A percentile compares a stretch with the other conserved stretches of the same genome.
These are phyloP conservation scores for Boletus subcaerulescens DNA, from an alignment of 768 basidiomycete species.

Conservation along the genomic window DNA sequence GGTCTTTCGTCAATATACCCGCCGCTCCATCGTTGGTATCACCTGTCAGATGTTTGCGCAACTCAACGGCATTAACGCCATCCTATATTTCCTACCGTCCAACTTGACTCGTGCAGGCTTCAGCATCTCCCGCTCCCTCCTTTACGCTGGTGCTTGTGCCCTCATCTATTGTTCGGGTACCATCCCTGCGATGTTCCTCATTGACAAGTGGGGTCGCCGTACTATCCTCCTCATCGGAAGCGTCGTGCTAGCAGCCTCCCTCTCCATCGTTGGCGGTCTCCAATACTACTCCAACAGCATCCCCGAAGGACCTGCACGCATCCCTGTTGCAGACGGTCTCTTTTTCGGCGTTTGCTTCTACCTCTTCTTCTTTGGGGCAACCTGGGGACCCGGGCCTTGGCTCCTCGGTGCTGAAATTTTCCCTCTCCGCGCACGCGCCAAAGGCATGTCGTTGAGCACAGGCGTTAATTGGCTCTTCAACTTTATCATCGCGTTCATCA, in stretches of 20 bases:
- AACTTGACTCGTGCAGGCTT: conserved; percentile 52
- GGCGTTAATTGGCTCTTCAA: conserved; percentile 35
- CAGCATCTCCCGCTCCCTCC: conserved; percentile 39
- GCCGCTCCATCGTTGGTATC: conserved; percentile 49
- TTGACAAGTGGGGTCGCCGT: conserved; percentile 53
- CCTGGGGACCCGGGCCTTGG: conserved; percentile 57
- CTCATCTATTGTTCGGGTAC: conserved; percentile 49
- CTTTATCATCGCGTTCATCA: conserved; percentile 45
- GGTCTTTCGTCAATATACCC: conserved; percentile 48
- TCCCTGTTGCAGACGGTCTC: conserved; percentile 35
- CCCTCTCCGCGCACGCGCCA: conserved; percentile 38
- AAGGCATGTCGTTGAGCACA: conserved; percentile 37
- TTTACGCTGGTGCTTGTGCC: conserved; percentile 47
- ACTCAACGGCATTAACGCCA: conserved; percentile 55
- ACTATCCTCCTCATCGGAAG: conserved; percentile 49
- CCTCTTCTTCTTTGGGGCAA: conserved; percentile 55
- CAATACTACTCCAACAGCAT: conserved; percentile 44
- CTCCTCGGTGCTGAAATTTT: conserved; percentile 52
- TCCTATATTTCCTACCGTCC: conserved; percentile 56
- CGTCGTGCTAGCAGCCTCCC: conserved; percentile 38
- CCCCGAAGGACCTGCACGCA: conserved; percentile 31
- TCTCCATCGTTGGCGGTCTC: conserved; percentile 51
- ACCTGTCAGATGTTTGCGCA: conserved; percentile 55
- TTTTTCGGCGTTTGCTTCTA: conserved; percentile 52
- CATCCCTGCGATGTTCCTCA: conserved; percentile 50